Percentiles rank a stretch among this genome's conserved stretches.
Evolutionary conservation across 2,329 filamentous ascomycete genomes (phyloP).

Genomic region (Leptographium lundbergii): DNA sequence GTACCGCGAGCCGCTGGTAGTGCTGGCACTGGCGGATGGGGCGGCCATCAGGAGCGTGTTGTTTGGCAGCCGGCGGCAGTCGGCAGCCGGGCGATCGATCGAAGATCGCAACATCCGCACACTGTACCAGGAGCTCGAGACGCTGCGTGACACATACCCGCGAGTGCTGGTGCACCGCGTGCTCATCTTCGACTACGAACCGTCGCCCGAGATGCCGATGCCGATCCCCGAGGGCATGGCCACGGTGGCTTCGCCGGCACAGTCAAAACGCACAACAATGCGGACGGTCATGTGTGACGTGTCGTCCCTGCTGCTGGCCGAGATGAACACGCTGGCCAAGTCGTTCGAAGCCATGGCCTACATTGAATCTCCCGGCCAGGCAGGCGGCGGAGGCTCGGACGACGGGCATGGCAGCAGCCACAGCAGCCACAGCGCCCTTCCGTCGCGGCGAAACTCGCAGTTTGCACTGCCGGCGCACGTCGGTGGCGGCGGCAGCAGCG

Average conservation of each 20-base stretch:
- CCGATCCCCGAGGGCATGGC: constrained; percentile 55
- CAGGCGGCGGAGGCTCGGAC: background rate
- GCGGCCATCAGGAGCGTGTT: constrained; percentile 46
- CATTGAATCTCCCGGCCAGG: constrained; percentile 61
- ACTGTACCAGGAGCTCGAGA: constrained; percentile 55
- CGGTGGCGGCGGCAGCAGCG: constrained; percentile 14
- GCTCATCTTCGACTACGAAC: constrained; percentile 63
- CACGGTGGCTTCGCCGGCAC: constrained; percentile 53
- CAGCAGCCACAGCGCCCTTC: background rate
- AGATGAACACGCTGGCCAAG: constrained; percentile 62
- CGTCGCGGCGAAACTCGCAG: constrained; percentile 41
- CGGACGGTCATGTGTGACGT: constrained; percentile 72
- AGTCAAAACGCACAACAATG: constrained; percentile 65
- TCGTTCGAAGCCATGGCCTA: constrained; percentile 60
- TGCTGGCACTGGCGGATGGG: constrained; percentile 79
- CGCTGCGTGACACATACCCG: constrained; percentile 58
- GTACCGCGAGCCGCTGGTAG: constrained; percentile 69
- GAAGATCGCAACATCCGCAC: constrained; percentile 45
- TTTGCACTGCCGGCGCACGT: constrained; percentile 25
- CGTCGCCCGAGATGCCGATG: constrained; percentile 32
- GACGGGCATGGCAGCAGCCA: too few species aligned
- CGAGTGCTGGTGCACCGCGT: constrained; percentile 68
- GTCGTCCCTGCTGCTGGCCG: constrained; percentile 58
- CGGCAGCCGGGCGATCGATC: constrained; percentile 36
- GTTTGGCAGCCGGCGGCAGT: constrained; percentile 39